Evolutionary conservation across 73 alveolate genomes (phyloP), one percentile per base, ranked within the genome.

Genomic region (Breviolum minutum): DNA sequence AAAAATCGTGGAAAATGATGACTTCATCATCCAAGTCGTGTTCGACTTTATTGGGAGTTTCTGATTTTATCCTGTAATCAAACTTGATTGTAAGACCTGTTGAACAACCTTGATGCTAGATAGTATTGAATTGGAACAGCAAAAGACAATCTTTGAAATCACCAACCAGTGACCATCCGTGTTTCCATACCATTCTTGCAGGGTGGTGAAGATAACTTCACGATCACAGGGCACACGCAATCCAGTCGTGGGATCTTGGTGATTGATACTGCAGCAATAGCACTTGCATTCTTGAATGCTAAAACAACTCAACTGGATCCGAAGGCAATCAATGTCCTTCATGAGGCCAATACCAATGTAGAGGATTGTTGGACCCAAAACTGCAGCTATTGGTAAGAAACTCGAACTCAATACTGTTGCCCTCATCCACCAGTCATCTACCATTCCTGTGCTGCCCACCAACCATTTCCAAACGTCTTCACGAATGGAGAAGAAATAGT

Each of bases 401-500:
- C 88, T 48, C 32, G 88, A 32, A 29, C 66, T 80, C 13, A 80
- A 27, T 10, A 80, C 68, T 13, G 88, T 27, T 14, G 30, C 88
- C 54, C 54, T 80, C 88, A 80, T 32, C 88, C 88, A 80, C 88
- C 66, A 80, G 30, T 80, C 30, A 48, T 80, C 88, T 17, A 14
- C 66, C 88, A 80, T 80, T 16, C 88, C 88, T 40, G 88, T 80
- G 6, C 29, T 48, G 64, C 88, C 88, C 68, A 30, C 88, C 88
- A 80, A 32, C 88, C 88, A 80, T 63, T 63, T 48, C 88, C 88
- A 80, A 80, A 80, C 88, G 22, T 80, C 88, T 80, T 80, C 88
- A 6, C 88, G 88, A 48, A 80, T 80, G 30, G 88, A 80, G 32
- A 80, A 80, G 64, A 30, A 8, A 66, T 80, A 80, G 88, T 80